These are phyloP conservation scores for Sophora flavescens DNA, from an alignment of 306 rosid genomes.

Conservation along the genomic window DNA sequence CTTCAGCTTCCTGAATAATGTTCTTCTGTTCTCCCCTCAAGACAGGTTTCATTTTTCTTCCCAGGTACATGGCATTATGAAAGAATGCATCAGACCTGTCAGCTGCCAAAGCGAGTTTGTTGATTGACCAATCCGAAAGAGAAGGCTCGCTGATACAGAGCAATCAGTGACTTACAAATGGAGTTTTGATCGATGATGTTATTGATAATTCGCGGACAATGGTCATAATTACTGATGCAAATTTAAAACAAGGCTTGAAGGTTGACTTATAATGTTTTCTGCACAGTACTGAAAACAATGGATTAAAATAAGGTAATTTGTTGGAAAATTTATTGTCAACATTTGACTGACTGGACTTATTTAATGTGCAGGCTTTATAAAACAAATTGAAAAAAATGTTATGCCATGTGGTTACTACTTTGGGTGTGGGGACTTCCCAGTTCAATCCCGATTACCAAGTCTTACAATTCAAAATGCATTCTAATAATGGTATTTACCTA, in stretches of 20 bases:
- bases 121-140: slow-evolving; percentile 1
- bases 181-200: not conserved
- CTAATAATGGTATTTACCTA: not conserved
- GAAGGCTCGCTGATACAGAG: not conserved
- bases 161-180: not conserved
- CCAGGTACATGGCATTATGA: slow-evolving; percentile 13
- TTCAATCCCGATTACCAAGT: not conserved
- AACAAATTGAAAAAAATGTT: not conserved
- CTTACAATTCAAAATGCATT: not conserved
- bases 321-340: not conserved
- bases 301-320: not conserved
- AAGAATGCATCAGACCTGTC: slow-evolving; percentile 23
- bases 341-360: slow-evolving; percentile 3
- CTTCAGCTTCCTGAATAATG: not conserved
- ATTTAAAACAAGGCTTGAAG: slow-evolving; percentile 17
- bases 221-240: slow-evolving; percentile 6
- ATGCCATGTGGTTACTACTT: not conserved
- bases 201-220: slow-evolving; percentile 9
- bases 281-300: not conserved
- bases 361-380: not conserved
- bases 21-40: not conserved
- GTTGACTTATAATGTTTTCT: slow-evolving; percentile 2
- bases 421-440: not conserved
- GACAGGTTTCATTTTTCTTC: slow-evolving; percentile 14
- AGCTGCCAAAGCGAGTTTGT: slow-evolving; percentile 22